Evolutionary conservation across 192 early-diverging fungal species (phyloP), one percentile per base, ranked within the genome.

Genomic region (Helicostylum pulchrum): DNA sequence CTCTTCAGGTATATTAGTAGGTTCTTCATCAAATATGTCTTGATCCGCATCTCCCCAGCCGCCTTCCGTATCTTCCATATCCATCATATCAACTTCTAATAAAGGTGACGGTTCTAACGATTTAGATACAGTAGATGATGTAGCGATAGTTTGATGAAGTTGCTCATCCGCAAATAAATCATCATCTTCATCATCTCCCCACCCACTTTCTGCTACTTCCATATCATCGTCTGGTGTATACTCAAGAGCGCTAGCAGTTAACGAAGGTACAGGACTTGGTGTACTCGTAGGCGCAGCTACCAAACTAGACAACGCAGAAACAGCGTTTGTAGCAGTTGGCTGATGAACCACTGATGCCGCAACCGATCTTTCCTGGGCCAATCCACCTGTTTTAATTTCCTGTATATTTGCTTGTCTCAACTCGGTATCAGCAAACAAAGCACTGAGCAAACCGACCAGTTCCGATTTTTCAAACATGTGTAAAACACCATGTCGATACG

Each of bases 381-480:
- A 17, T 53, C 31, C 0, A 32, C 52, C 46, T 17, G 53, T 44
- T 42, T 54, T 49, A 36, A 86, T 86, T 66, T 86, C 84, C n/a
- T 72, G 44, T 1, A 86, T 46, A 55, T 76, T 81, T 20, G 61
- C 56, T 31, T 76, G 67, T 20, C 84, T 71, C 10, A 84, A 60
- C 3, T 73, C 65, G 26, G 83, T 80, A 44, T 85, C 82, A 2
- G 83, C 81, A 68, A 87, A 87, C 15, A 87, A 52, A 4, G 85
- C 79, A 54, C 79, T 78, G 0, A 87, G 19, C 2, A 87, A 63
- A 9, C 70, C 57, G 14, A 71, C 66, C n/a, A 87, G 64, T 52
- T 87, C 83, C 1, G 61, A 48, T 8, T 65, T 75, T 8, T 64
- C 54, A 50, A 87, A 87, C 68, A 73, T 72, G 20, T 66, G 57